phyloP scores from a whole-genome alignment of 331 rosid species.

The Cydonia oblonga region DNA sequence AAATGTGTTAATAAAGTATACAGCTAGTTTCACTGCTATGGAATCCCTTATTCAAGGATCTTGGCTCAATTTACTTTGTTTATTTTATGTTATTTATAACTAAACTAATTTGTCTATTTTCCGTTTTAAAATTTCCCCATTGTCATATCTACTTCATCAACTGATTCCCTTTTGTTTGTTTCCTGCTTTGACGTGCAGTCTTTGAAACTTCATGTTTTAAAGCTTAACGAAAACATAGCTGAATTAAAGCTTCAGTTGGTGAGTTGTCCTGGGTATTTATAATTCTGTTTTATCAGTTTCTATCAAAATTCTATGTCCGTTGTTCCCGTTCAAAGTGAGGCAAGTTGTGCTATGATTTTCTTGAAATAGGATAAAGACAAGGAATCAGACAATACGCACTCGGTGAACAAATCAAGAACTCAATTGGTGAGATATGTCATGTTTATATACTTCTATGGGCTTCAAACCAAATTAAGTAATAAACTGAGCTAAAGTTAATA shows the following conservation, averaged over 20 bases:
- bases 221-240: slow-evolving; percentile 49
- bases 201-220: slow-evolving; percentile 85
- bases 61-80: not conserved
- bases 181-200: slow-evolving; percentile 50
- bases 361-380: slow-evolving; percentile 43
- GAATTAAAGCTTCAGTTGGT: slow-evolving; percentile 66
- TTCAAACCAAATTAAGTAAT: not conserved
- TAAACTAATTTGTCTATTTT: not conserved
- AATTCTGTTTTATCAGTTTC: not conserved
- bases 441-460: not conserved
- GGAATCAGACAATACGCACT: slow-evolving; percentile 31
- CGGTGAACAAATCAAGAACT: slow-evolving; percentile 17
- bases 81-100: not conserved
- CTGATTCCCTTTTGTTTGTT: slow-evolving; percentile 17
- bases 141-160: slow-evolving; percentile 3
- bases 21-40: not conserved
- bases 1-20: not conserved
- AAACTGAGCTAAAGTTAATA: slow-evolving; percentile 6
- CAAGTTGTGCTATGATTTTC: not conserved
- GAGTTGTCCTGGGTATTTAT: slow-evolving; percentile 23
- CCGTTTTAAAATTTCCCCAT: not conserved
- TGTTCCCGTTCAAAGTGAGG: slow-evolving; percentile 8
- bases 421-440: slow-evolving; percentile 37
- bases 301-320: not conserved
- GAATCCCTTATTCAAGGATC: slow-evolving; percentile 4